phyloP scores from a whole-genome alignment of 805 yeast species.

The Soucietia sequanensis region DNA sequence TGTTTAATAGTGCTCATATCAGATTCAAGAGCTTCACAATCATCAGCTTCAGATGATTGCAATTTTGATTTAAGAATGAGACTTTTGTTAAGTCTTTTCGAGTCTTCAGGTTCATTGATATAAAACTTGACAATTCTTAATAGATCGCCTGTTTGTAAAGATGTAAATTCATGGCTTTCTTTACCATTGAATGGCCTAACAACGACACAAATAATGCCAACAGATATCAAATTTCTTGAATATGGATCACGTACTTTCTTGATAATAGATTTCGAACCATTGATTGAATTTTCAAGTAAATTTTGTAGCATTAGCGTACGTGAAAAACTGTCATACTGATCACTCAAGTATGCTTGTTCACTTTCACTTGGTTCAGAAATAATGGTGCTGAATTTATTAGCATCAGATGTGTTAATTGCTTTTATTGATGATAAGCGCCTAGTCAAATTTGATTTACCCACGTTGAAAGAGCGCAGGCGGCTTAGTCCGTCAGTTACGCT shows the following conservation, averaged over 20 bases:
- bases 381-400: constrained; percentile 8
- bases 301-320: constrained; percentile 27
- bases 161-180: constrained; percentile 16
- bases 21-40: neutral
- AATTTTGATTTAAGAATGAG: neutral
- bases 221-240: constrained; percentile 18
- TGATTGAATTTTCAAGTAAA: constrained; percentile 15
- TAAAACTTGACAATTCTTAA: constrained; percentile 26
- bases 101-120: constrained; percentile 5
- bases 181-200: constrained; percentile 24
- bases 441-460: neutral
- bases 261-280: constrained; percentile 13
- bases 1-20: neutral
- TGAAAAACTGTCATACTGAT: constrained; percentile 23
- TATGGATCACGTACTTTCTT: constrained; percentile 28
- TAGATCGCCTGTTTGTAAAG: constrained; percentile 30
- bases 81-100: neutral
- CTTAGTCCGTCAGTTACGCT: constrained; percentile 11
- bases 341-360: constrained; percentile 11
- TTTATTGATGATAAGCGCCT: constrained; percentile 7
- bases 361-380: constrained; percentile 13
- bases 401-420: constrained; percentile 4
- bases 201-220: constrained; percentile 35
- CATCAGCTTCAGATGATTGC: neutral
- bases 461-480: no score